Percentiles rank a stretch among this genome's conserved stretches.
Evolutionary conservation across 345 rosid species (phyloP).

Genomic region (Eucalyptus lansdowneana): DNA sequence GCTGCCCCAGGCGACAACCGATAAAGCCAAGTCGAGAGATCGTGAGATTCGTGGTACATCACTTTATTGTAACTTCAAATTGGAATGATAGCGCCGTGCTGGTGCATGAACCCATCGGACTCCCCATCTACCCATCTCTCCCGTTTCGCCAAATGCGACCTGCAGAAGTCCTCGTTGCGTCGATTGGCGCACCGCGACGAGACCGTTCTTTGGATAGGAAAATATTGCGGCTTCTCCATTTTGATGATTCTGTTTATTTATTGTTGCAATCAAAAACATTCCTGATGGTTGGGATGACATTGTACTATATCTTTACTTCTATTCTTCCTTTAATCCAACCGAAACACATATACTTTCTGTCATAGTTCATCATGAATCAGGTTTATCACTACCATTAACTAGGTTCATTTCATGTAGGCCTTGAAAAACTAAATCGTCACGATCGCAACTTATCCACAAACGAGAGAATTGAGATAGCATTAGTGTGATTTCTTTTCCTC

Average conservation of each 20-base stretch:
- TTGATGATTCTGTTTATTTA: background rate
- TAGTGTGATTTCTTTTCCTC: background rate
- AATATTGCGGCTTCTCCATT: background rate
- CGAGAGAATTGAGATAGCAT: background rate
- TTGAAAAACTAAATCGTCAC: rapidly evolving
- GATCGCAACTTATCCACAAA: background rate
- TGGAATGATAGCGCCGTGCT: background rate
- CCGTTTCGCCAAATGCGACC: background rate
- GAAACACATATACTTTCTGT: rapidly evolving
- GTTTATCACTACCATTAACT: rapidly evolving
- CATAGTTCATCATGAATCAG: background rate
- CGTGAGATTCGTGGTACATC: background rate
- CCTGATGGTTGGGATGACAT: background rate
- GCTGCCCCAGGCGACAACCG: background rate
- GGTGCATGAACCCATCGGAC: background rate
- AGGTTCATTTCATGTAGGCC: background rate
- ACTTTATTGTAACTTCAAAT: background rate
- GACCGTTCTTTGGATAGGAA: background rate
- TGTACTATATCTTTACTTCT: background rate
- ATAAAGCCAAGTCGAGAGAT: background rate
- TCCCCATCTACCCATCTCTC: background rate
- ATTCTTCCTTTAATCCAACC: too few species aligned
- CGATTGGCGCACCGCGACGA: background rate
- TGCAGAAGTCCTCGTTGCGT: background rate
- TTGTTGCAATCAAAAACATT: background rate